A percentile compares a stretch with the other conserved stretches of the same genome.
Evolutionary conservation across 1,284 basidiomycete species (phyloP).

Genomic region (Afroboletus lepidellus): DNA sequence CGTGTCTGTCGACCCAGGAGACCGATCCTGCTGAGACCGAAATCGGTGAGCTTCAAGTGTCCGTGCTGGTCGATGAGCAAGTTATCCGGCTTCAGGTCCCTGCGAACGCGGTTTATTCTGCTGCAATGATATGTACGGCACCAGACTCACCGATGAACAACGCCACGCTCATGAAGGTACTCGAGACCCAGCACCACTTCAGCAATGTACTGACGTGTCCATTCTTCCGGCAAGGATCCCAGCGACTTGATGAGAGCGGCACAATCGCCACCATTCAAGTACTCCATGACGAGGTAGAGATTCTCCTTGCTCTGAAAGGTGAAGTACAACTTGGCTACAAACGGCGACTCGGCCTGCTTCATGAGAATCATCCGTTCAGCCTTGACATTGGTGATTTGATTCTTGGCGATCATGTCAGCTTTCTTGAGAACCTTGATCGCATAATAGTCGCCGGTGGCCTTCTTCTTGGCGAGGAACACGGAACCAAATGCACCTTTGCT

Average conservation of each 20-base stretch:
- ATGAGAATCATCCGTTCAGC: constrained; percentile 99
- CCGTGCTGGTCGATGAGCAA: constrained; percentile 94
- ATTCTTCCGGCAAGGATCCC: constrained; percentile 93
- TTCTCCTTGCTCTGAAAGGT: constrained; percentile 99
- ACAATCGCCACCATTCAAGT: constrained; percentile 96
- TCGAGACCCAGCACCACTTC: constrained; percentile 95
- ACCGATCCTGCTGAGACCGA: constrained; percentile 96
- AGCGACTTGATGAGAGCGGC: constrained; percentile 94
- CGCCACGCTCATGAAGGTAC: constrained; percentile 89
- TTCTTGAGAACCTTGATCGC: constrained; percentile 99
- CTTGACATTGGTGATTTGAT: constrained; percentile 99
- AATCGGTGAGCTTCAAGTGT: constrained; percentile 97
- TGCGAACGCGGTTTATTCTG: constrained; percentile 32
- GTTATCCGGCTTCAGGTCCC: constrained; percentile 98
- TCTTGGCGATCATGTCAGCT: constrained; percentile 99
- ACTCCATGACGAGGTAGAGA: constrained; percentile 98
- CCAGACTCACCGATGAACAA: constrained; percentile 90
- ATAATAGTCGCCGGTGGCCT: constrained; percentile 96
- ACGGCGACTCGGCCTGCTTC: constrained; percentile 99
- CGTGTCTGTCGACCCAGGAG: constrained; percentile 94
- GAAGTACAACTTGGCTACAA: constrained; percentile 97
- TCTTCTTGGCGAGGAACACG: constrained; percentile 98
- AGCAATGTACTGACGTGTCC: constrained; percentile 95
- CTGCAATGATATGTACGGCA: not conserved
- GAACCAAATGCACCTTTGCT: constrained; percentile 99